Percentiles rank a stretch among this genome's conserved stretches.
Evolutionary conservation across 2,329 filamentous ascomycete species (phyloP).

Genomic region (Aureobasidium zeae): DNA sequence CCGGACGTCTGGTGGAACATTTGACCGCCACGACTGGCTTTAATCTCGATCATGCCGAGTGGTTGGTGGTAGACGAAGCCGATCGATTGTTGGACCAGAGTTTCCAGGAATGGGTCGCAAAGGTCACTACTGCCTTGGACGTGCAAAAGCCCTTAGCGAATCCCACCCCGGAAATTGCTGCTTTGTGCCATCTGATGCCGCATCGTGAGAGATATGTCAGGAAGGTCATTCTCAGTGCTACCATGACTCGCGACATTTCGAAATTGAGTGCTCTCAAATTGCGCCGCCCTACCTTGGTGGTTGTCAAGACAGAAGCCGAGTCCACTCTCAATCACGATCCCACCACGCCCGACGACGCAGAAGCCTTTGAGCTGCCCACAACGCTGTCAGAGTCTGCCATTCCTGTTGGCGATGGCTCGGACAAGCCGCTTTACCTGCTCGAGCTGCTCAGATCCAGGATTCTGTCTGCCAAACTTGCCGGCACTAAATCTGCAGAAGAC

Average conservation of each 20-base stretch:
- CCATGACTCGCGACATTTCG: conserved; percentile 79
- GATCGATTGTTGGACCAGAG: conserved; percentile 85
- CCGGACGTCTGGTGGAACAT: conserved; percentile 85
- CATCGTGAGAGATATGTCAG: conserved; percentile 42
- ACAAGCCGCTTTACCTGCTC: conserved; percentile 71
- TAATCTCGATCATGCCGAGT: conserved; percentile 65
- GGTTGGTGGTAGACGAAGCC: conserved; percentile 89
- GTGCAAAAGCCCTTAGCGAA: conserved; percentile 41
- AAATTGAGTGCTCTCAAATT: conserved; percentile 67
- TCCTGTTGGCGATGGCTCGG: conserved; percentile 42
- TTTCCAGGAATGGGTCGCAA: conserved; percentile 81
- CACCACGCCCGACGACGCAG: conserved; percentile 23
- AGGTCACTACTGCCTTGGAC: conserved; percentile 53
- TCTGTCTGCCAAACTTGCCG: too few relatives aligned
- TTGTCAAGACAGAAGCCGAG: conserved; percentile 48
- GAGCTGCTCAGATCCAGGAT: conserved; percentile 57
- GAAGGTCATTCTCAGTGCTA: conserved; percentile 84
- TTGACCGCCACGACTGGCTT: conserved; percentile 77
- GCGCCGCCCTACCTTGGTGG: conserved; percentile 62
- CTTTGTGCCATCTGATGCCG: conserved; percentile 18
- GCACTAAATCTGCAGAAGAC: background rate
- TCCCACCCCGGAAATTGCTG: conserved; percentile 19
- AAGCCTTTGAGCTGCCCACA: conserved; percentile 48
- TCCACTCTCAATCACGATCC: conserved; percentile 21
- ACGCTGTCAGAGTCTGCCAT: conserved; percentile 40